phyloP scores from a whole-genome alignment of 2,329 filamentous ascomycete genomes.

The Paraphaeosphaeria minitans region DNA sequence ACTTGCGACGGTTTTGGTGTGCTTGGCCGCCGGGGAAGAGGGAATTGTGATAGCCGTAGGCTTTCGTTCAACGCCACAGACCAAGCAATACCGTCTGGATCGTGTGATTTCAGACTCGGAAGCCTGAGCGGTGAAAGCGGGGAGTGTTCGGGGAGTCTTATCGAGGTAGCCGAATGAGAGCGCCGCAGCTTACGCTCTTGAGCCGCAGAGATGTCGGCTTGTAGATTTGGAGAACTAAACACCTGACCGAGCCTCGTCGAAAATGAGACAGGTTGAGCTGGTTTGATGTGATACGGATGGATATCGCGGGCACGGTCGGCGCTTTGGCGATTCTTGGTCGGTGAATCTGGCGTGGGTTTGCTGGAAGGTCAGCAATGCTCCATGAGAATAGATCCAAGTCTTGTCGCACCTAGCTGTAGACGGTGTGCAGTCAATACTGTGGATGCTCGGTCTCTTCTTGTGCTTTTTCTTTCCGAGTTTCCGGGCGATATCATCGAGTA shows the following conservation, averaged over 20 bases:
- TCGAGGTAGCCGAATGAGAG: slow-evolving; percentile 40
- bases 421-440: slow-evolving; percentile 42
- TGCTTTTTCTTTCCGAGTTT: slow-evolving; percentile 37
- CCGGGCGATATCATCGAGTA: slow-evolving; percentile 39
- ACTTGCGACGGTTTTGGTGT: slow-evolving; percentile 21
- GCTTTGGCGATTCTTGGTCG: slow-evolving; percentile 21
- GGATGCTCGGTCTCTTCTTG: slow-evolving; percentile 41
- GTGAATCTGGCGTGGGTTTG: slow-evolving; percentile 35
- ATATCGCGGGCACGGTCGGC: slow-evolving; percentile 15
- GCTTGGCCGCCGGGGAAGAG: slow-evolving; percentile 22
- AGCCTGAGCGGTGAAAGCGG: slow-evolving; percentile 33
- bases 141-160: slow-evolving; percentile 26
- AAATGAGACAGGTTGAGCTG: slow-evolving; percentile 20
- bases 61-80: slow-evolving; percentile 35
- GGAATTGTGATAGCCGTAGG: slow-evolving; percentile 37
- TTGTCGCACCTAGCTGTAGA: slow-evolving; percentile 33
- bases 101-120: slow-evolving; percentile 33
- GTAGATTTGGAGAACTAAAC: slow-evolving; percentile 40
- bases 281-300: slow-evolving; percentile 31
- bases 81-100: slow-evolving; percentile 33
- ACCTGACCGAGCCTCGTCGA: slow-evolving; percentile 29
- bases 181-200: slow-evolving; percentile 31
- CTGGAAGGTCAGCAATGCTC: slow-evolving; percentile 24
- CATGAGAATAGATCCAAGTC: not conserved
- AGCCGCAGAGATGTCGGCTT: slow-evolving; percentile 16